Conservation (phyloP, 2,329 filamentous ascomycete species). For the Curvularia sp. region DNA sequence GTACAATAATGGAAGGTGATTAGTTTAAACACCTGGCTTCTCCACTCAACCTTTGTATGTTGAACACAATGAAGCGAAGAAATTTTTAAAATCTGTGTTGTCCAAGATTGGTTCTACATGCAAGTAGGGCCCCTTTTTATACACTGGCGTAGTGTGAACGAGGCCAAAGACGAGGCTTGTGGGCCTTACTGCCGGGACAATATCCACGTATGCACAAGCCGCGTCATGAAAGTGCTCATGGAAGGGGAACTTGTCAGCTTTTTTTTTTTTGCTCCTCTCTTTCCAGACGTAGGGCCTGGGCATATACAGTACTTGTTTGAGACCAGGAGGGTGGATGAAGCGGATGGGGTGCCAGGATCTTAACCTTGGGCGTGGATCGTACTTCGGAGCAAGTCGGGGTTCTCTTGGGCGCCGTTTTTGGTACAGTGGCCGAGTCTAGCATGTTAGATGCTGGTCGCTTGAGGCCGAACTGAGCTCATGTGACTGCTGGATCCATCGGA, state of each 20-base stretch:
- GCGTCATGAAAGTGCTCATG: not conserved
- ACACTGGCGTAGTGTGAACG: not conserved
- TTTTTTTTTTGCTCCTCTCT: not conserved
- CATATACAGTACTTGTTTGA: not conserved
- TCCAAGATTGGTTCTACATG: not conserved
- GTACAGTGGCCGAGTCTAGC: not conserved
- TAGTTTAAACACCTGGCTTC: constrained; percentile 3
- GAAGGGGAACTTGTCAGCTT: not conserved
- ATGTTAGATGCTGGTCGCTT: not conserved
- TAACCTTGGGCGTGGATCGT: constrained; percentile 6
- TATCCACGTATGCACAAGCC: not conserved
- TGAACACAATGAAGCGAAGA: not conserved
- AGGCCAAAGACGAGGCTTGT: not conserved
- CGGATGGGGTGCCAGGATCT: not conserved
- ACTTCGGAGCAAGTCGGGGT: not conserved
- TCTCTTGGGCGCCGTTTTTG: not conserved
- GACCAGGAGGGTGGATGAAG: not conserved
- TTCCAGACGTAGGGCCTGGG: not conserved
- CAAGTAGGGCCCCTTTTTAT: not conserved
- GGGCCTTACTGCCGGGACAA: not conserved
- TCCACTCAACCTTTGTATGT: constrained; percentile 4
- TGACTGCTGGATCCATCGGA: constrained; percentile 1
- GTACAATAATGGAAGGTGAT: constrained; percentile 20
- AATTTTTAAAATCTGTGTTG: not conserved
- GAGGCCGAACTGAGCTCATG: not conserved